Conservation (phyloP, 768 basidiomycete genomes). For the Hemileccinum impolitum region DNA sequence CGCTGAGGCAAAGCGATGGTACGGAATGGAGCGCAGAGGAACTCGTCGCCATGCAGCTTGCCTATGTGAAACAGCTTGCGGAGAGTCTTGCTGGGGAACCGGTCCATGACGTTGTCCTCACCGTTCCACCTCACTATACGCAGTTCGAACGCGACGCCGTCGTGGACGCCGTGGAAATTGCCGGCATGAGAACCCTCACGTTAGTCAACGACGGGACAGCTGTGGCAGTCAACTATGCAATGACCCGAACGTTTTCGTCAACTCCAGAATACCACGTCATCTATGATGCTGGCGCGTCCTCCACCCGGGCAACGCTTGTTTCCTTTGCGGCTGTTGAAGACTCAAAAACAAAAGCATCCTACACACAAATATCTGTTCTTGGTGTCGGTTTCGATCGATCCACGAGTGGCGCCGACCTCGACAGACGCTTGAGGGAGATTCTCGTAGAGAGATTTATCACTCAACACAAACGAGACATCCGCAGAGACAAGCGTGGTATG, state of each 20-base stretch:
- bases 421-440: conserved; percentile 77
- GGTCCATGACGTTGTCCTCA: conserved; percentile 81
- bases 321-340: conserved; percentile 53
- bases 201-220: conserved; percentile 92
- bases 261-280: conserved; percentile 82
- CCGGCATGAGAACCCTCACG: conserved; percentile 79
- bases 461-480: conserved; percentile 66
- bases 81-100: conserved; percentile 71
- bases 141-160: conserved; percentile 91
- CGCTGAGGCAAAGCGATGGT: conserved; percentile 56
- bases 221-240: conserved; percentile 96
- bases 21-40: conserved; percentile 84
- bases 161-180: conserved; percentile 87
- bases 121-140: conserved; percentile 87
- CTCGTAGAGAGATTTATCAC: conserved; percentile 71
- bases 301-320: conserved; percentile 75
- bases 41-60: conserved; percentile 89
- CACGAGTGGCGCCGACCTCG: conserved; percentile 80
- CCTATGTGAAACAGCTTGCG: conserved; percentile 86
- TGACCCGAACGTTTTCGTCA: conserved; percentile 82
- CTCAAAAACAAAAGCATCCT: conserved; percentile 45
- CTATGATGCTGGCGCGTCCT: conserved; percentile 90
- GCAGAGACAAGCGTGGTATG: conserved; percentile 78
- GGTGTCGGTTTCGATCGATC: conserved; percentile 79
- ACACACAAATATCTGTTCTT: conserved; percentile 72